phyloP scores from a whole-genome alignment of 2,329 filamentous ascomycete species.

The Chaetomiaceae sp. region DNA sequence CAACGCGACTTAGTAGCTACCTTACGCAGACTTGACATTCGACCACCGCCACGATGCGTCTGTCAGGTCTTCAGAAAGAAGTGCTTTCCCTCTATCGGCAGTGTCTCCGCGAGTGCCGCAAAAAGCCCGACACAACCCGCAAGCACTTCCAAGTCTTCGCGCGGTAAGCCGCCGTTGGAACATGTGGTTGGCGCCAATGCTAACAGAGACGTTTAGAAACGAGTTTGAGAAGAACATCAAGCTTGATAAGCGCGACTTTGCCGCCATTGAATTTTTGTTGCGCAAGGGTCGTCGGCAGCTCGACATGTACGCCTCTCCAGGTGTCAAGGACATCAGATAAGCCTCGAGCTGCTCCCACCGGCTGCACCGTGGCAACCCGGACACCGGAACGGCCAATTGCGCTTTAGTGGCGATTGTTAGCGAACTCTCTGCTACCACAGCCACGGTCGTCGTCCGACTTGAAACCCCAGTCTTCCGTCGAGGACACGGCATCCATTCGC shows the following conservation, averaged over 20 bases:
- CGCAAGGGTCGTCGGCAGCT: slow-evolving; percentile 78
- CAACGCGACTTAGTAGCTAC: neutral
- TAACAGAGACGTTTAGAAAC: slow-evolving; percentile 41
- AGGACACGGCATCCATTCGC: no score
- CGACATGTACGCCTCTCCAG: slow-evolving; percentile 73
- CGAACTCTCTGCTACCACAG: no score
- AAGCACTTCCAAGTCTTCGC: slow-evolving; percentile 61
- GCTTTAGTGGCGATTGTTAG: no score
- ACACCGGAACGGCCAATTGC: no score
- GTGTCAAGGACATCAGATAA: slow-evolving; percentile 69
- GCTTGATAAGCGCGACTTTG: slow-evolving; percentile 80
- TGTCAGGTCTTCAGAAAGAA: slow-evolving; percentile 87
- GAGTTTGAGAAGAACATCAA: slow-evolving; percentile 71
- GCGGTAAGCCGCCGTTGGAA: slow-evolving; percentile 43
- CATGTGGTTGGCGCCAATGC: neutral
- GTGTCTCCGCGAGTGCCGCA: slow-evolving; percentile 75
- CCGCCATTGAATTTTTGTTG: slow-evolving; percentile 77
- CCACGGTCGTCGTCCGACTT: no score
- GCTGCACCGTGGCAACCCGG: no score
- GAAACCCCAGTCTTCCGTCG: no score
- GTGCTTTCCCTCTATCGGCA: slow-evolving; percentile 81
- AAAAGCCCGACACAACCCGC: slow-evolving; percentile 62
- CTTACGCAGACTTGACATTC: neutral
- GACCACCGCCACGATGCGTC: slow-evolving; percentile 36
- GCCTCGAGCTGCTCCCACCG: no score